Base-by-base conservation (phyloP, 352 stramenopile species). In the Pythium sukuiense region DNA sequence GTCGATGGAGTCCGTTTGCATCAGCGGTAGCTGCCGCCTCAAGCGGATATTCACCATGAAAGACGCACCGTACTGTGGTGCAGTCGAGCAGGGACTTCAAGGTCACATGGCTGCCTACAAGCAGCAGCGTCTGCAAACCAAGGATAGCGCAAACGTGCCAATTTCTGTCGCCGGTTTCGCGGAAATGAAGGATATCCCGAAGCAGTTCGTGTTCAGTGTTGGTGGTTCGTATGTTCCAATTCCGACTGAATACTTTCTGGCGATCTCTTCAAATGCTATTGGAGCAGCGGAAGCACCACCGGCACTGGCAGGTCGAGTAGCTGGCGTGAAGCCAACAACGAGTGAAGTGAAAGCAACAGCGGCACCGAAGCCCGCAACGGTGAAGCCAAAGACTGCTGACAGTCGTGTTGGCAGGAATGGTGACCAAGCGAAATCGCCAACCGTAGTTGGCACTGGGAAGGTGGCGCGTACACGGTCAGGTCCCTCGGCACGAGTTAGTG, bases 11-110 rank as follows among this genome's bases (percentile, higher is more conserved):
- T 89, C 81, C 6, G 72, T 96, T 52, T 85, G 74, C 43, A 77
- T 95, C 50, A 81, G 76, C 26, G 87, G 87, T 2, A 89, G 74
- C 41, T 96, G 85, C 55, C 75, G 81, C 9, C 72, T 95, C 18
- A 92, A 92, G 64, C 81, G 84, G 6, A 74, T 96, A 39, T 96
- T 96, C 63, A 95, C 87, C 6, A 92, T 93, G 77, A 96, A 95
- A 48, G 85, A 96, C 37, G 80, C 82, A 8, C 88, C 88, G 0
- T 59, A 52, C 29, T 67, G 72, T 32, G 61, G 48, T 9, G 33
- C 29, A 0, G 2, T 74, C 14, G 35, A 62, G 18, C 41, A 43
- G 12, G 59, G 43, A n/a, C 14, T 61, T 3, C 13, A 57, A 33
- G 14, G 7, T 3, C 64, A 55, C 14, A 52, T 61, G 20, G n/a